These are phyloP conservation scores for Escallonia herrerae DNA, from an alignment of 129 eudicot species.

Conservation along the genomic window DNA sequence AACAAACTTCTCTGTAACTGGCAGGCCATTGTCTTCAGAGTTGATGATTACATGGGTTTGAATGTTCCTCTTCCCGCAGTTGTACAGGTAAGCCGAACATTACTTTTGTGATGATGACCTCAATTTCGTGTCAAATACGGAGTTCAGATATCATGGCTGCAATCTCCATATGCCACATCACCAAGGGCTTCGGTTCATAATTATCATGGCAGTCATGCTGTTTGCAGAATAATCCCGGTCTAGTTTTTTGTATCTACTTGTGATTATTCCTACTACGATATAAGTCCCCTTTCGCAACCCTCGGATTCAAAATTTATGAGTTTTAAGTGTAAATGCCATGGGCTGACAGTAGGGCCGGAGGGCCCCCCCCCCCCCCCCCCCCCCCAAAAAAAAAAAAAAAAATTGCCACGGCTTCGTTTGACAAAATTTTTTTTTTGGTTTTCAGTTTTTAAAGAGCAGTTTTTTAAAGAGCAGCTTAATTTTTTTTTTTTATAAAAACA, in stretches of 20 bases:
- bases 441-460: too few species aligned
- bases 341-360: too few species aligned
- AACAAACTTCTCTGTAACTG: constrained; percentile 4
- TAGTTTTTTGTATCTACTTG: not conserved
- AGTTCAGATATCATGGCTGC: not conserved
- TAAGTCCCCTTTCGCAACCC: too few species aligned
- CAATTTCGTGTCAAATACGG: not conserved
- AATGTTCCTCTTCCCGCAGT: constrained; percentile 95
- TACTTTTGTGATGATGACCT: not conserved
- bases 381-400: too few species aligned
- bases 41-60: constrained; percentile 53
- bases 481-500: too few species aligned
- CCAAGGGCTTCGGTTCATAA: not conserved
- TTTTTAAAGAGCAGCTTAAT: too few species aligned
- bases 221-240: not conserved
- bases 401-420: too few species aligned
- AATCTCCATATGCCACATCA: not conserved
- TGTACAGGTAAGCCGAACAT: constrained; percentile 59
- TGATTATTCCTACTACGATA: too few species aligned
- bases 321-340: too few species aligned
- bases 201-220: not conserved
- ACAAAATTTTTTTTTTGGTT: too few species aligned
- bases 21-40: constrained; percentile 84
- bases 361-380: too few species aligned
- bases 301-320: too few species aligned